These are phyloP conservation scores for Verticillium albo-atrum DNA, from an alignment of 2,329 filamentous ascomycete genomes.

Conservation along the genomic window DNA sequence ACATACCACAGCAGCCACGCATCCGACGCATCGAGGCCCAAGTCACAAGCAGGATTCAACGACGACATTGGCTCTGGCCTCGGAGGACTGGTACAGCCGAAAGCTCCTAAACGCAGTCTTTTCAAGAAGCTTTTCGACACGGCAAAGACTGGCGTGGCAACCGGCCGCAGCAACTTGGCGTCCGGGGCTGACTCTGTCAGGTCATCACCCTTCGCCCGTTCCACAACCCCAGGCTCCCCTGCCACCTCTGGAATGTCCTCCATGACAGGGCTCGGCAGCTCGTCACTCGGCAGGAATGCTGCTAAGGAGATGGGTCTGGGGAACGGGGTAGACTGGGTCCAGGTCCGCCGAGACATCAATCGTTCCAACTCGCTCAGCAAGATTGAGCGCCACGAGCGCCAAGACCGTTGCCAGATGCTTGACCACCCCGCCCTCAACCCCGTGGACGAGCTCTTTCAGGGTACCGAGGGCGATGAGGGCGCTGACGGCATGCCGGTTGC, in stretches of 20 bases:
- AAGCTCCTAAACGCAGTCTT: constrained; percentile 80
- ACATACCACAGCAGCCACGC: constrained; percentile 89
- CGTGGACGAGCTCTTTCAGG: constrained; percentile 81
- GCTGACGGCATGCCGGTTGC: constrained; percentile 78
- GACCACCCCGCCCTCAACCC: constrained; percentile 85
- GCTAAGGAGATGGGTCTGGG: constrained; percentile 68
- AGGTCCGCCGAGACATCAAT: constrained; percentile 92
- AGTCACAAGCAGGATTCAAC: constrained; percentile 62
- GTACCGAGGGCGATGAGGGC: constrained; percentile 84
- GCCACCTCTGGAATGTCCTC: constrained; percentile 39
- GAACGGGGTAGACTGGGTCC: constrained; percentile 80
- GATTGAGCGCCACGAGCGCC: constrained; percentile 79
- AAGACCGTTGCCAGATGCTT: constrained; percentile 90
- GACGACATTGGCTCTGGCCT: constrained; percentile 66
- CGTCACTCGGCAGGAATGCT: constrained; percentile 40
- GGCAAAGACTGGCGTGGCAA: constrained; percentile 90
- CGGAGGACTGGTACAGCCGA: constrained; percentile 73
- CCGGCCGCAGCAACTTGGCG: constrained; percentile 78
- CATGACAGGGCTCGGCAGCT: constrained; percentile 26
- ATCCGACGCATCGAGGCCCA: constrained; percentile 54
- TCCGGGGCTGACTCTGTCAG: constrained; percentile 44
- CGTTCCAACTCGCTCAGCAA: constrained; percentile 88
- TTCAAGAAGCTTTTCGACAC: constrained; percentile 95
- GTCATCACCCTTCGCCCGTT: constrained; percentile 37
- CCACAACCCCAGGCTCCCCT: constrained; percentile 30